Percentiles rank a stretch among this genome's conserved stretches.
phyloP scores from a whole-genome alignment of 805 yeast species.

The Starmera caribaea region DNA sequence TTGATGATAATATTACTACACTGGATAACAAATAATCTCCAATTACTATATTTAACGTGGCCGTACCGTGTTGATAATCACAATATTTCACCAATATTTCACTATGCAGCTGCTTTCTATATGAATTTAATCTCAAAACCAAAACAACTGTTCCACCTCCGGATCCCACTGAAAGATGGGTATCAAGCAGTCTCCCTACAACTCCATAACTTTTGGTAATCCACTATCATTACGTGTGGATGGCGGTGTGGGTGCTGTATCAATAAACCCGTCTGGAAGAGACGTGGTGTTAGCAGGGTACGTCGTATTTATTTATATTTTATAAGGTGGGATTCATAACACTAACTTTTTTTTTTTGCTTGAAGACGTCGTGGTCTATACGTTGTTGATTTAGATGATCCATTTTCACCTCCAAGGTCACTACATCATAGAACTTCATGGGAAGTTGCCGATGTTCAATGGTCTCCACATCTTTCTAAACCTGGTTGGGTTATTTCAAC shows the following conservation, averaged over 20 bases:
- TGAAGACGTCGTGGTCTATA: constrained; percentile 70
- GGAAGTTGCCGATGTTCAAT: constrained; percentile 98
- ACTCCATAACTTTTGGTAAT: constrained; percentile 64
- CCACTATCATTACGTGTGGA: constrained; percentile 80
- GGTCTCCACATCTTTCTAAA: constrained; percentile 86
- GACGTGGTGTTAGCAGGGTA: constrained; percentile 87
- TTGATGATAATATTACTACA: too few species aligned
- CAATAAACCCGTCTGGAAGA: constrained; percentile 80
- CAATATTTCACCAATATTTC: too few species aligned
- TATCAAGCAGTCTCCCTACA: constrained; percentile 17
- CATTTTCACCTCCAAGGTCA: constrained; percentile 92
- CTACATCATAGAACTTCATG: constrained; percentile 86
- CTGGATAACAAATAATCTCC: too few species aligned
- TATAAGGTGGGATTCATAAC: background rate
- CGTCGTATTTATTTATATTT: background rate
- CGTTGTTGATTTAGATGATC: constrained; percentile 91
- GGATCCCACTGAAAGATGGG: too few species aligned
- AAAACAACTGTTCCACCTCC: too few species aligned
- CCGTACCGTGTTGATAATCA: too few species aligned
- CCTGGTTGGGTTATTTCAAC: constrained; percentile 92
- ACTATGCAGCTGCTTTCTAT: too few species aligned
- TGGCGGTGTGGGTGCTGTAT: constrained; percentile 86
- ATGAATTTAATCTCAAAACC: too few species aligned
- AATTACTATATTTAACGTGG: too few species aligned
- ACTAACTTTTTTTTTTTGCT: background rate